phyloP scores from a whole-genome alignment of 2,329 filamentous ascomycete genomes.

The Lachnellula arida region DNA sequence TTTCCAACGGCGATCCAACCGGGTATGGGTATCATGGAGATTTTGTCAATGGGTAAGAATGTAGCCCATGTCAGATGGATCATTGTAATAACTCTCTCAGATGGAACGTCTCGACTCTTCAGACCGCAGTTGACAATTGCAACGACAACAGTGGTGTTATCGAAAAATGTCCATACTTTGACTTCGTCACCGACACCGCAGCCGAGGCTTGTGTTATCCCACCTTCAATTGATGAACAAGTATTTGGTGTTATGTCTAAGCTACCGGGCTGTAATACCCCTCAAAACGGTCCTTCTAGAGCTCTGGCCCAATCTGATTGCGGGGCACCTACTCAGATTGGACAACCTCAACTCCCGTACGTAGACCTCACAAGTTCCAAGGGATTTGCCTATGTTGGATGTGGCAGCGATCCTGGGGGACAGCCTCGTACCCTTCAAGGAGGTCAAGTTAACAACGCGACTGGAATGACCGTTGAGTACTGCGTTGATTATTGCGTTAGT shows the following conservation, averaged over 20 bases:
- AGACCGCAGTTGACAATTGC: constrained; percentile 47
- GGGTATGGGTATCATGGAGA: constrained; percentile 54
- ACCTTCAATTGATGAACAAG: constrained; percentile 39
- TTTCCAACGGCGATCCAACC: constrained; percentile 46
- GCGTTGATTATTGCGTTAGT: constrained; percentile 6
- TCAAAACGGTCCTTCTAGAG: constrained; percentile 21
- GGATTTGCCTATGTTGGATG: constrained; percentile 60
- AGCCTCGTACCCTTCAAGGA: constrained; percentile 41
- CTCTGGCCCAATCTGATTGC: constrained; percentile 37
- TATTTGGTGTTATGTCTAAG: constrained; percentile 41
- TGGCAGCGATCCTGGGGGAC: constrained; percentile 43
- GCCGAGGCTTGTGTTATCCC: constrained; percentile 49
- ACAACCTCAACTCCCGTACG: constrained; percentile 40
- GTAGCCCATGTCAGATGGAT: no score
- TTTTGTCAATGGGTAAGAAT: constrained; percentile 48
- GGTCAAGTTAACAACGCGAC: constrained; percentile 1
- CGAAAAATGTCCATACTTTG: constrained; percentile 39
- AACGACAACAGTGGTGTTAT: constrained; percentile 40
- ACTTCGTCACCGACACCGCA: constrained; percentile 49
- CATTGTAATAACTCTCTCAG: constrained; percentile 23
- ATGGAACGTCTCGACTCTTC: constrained; percentile 46
- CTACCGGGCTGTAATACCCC: constrained; percentile 52
- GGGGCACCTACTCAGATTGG: constrained; percentile 45
- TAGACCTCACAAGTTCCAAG: constrained; percentile 40
- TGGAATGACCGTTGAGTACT: constrained; percentile 7